These are phyloP conservation scores for Termitomyces sp. DNA, from an alignment of 768 basidiomycete genomes.

Conservation along the genomic window DNA sequence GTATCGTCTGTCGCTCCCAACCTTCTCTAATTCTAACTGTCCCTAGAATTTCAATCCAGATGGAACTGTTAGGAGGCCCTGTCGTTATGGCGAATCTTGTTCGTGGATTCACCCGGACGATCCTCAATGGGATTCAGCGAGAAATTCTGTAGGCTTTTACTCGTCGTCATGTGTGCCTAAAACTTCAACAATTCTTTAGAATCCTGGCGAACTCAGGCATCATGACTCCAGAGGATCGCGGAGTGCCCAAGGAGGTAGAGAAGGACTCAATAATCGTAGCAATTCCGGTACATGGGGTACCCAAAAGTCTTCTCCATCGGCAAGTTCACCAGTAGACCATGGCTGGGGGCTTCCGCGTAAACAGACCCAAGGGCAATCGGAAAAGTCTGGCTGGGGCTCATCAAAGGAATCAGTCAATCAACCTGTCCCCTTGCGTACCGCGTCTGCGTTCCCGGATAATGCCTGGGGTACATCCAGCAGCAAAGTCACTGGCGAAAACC, in stretches of 20 bases:
- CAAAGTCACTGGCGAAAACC: neutral
- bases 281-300: neutral
- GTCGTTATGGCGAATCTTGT: conserved; percentile 16
- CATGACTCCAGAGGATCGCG: neutral
- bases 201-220: neutral
- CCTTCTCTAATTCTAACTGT: neutral
- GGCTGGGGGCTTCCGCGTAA: conserved; percentile 7
- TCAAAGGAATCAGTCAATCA: conserved; percentile 3
- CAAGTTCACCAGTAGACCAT: conserved; percentile 1
- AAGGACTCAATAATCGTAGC: neutral
- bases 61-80: conserved; percentile 19
- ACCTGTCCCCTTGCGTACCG: neutral
- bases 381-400: conserved; percentile 3
- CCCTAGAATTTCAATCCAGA: conserved; percentile 24
- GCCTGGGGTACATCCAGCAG: conserved; percentile 3
- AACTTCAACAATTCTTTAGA: neutral
- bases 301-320: neutral
- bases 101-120: conserved; percentile 26
- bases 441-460: neutral
- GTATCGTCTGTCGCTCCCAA: conserved; percentile 5
- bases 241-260: neutral
- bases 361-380: neutral
- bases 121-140: conserved; percentile 21
- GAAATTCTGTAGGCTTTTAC: conserved; percentile 3
- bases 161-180: neutral